These are phyloP conservation scores for Metschnikowia gelsemii DNA, from an alignment of 805 yeast genomes.

Conservation along the genomic window DNA sequence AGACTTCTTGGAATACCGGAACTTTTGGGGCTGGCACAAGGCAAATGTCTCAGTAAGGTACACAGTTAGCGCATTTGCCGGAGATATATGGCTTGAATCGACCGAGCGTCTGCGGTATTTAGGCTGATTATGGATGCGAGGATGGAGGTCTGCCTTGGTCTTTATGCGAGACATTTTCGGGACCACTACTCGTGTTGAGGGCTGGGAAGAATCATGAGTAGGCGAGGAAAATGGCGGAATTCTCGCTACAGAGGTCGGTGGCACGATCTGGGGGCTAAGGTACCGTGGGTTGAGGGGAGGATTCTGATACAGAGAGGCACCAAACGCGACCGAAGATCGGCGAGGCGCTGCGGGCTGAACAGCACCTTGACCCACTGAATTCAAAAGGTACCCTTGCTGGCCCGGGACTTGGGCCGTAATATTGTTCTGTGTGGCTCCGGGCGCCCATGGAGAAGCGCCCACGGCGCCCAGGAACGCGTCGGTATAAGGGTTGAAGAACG, in stretches of 20 bases:
- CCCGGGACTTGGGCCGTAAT: neutral
- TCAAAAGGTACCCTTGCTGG: slow-evolving; percentile 5
- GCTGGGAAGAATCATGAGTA: too few species aligned
- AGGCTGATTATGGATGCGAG: slow-evolving; percentile 59
- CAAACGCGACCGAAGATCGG: slow-evolving; percentile 23
- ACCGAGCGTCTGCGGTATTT: slow-evolving; percentile 70
- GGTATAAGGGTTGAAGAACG: slow-evolving; percentile 24
- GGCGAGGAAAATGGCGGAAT: slow-evolving; percentile 4
- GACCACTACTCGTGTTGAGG: slow-evolving; percentile 27
- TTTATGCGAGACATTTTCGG: slow-evolving; percentile 50
- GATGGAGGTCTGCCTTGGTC: slow-evolving; percentile 54
- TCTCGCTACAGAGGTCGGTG: neutral
- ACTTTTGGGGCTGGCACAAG: slow-evolving; percentile 74
- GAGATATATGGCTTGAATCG: slow-evolving; percentile 66
- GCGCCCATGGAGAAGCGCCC: slow-evolving; percentile 5
- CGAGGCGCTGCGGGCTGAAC: slow-evolving; percentile 13
- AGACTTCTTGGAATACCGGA: slow-evolving; percentile 76
- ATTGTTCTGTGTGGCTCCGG: slow-evolving; percentile 4
- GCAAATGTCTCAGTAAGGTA: slow-evolving; percentile 77
- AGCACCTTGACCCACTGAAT: neutral
- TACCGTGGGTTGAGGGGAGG: slow-evolving; percentile 16
- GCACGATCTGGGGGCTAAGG: slow-evolving; percentile 14
- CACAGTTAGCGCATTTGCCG: slow-evolving; percentile 75
- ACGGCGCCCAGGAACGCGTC: slow-evolving; percentile 3
- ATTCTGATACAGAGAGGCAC: slow-evolving; percentile 24